These are phyloP conservation scores for Pseudogymnoascus sp. DNA, from an alignment of 2,329 filamentous ascomycete genomes.

Conservation along the genomic window DNA sequence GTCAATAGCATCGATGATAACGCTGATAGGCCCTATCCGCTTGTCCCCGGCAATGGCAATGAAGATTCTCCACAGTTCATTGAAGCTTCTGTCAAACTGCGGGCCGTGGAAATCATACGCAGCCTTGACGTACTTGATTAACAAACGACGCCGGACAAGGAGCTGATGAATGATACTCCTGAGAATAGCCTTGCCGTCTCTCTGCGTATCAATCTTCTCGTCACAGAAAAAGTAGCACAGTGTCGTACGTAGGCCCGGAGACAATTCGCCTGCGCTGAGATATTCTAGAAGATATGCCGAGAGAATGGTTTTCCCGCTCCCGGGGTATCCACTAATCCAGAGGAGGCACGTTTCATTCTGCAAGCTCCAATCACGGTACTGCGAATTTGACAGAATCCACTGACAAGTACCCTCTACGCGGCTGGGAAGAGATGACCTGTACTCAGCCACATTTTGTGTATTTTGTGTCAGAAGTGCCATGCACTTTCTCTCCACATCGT, in stretches of 20 bases:
- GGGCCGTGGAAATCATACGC: slow-evolving; percentile 27
- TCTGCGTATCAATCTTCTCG: slow-evolving; percentile 30
- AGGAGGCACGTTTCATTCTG: slow-evolving; percentile 27
- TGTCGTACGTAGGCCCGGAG: slow-evolving; percentile 11
- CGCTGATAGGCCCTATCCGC: slow-evolving; percentile 22
- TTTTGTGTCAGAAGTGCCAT: slow-evolving; percentile 27
- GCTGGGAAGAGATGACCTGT: slow-evolving; percentile 25
- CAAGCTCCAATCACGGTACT: slow-evolving; percentile 28
- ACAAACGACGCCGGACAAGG: slow-evolving; percentile 25
- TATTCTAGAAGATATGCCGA: slow-evolving; percentile 30
- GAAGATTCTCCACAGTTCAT: slow-evolving; percentile 32
- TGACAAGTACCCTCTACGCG: slow-evolving; percentile 31
- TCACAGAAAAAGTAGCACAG: slow-evolving; percentile 32
- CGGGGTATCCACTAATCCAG: slow-evolving; percentile 33
- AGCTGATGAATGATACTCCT: slow-evolving; percentile 32
- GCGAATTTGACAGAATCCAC: slow-evolving; percentile 29
- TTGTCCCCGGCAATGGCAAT: slow-evolving; percentile 27
- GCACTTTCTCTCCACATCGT: slow-evolving; percentile 28
- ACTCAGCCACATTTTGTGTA: slow-evolving; percentile 26
- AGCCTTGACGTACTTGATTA: slow-evolving; percentile 29
- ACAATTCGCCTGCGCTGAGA: slow-evolving; percentile 17
- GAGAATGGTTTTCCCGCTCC: slow-evolving; percentile 33
- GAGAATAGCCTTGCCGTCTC: slow-evolving; percentile 31
- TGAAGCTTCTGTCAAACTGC: slow-evolving; percentile 30
- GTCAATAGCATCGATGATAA: slow-evolving; percentile 35